Percentiles rank a stretch among this genome's conserved stretches.
These are phyloP conservation scores for Thoreauomyces humboldtii DNA, from an alignment of 192 early-diverging fungal genomes.

Conservation along the genomic window DNA sequence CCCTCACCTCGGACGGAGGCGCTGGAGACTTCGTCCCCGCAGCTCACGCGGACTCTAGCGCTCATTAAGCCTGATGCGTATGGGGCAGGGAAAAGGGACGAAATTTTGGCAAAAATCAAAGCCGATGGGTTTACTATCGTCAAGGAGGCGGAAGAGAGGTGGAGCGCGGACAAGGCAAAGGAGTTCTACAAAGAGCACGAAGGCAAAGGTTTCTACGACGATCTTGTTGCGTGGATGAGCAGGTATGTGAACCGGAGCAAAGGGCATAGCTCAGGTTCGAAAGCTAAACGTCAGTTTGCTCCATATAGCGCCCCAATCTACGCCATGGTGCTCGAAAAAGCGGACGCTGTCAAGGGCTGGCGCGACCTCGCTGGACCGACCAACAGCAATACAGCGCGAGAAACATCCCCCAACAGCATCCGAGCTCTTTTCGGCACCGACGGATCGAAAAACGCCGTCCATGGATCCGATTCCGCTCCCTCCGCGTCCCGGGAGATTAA, in stretches of 20 bases:
- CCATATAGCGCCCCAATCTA: slow-evolving; percentile 49
- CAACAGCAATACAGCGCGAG: slow-evolving; percentile 48
- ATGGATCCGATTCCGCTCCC: slow-evolving; percentile 42
- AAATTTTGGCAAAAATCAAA: slow-evolving; percentile 40
- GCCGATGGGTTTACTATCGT: slow-evolving; percentile 47
- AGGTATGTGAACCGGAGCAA: too few species aligned
- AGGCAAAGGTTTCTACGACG: slow-evolving; percentile 47
- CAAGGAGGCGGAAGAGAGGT: slow-evolving; percentile 41
- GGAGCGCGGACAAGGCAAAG: slow-evolving; percentile 38
- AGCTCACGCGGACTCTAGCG: slow-evolving; percentile 41
- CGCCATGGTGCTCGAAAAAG: slow-evolving; percentile 52
- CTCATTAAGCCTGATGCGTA: slow-evolving; percentile 57
- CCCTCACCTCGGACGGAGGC: too few species aligned
- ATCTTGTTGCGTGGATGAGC: slow-evolving; percentile 56
- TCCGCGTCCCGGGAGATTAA: slow-evolving; percentile 38
- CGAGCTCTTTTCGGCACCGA: slow-evolving; percentile 45
- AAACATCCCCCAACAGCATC: slow-evolving; percentile 37
- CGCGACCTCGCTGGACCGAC: slow-evolving; percentile 52
- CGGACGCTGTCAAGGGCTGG: slow-evolving; percentile 50
- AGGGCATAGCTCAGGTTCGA: background rate
- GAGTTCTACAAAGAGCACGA: slow-evolving; percentile 55
- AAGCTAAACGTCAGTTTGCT: background rate
- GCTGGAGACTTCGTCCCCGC: background rate
- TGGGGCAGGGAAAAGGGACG: slow-evolving; percentile 46
- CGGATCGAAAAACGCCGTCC: slow-evolving; percentile 40